Conservation (phyloP, 1,284 basidiomycete genomes). For the Chalciporus sp. region DNA sequence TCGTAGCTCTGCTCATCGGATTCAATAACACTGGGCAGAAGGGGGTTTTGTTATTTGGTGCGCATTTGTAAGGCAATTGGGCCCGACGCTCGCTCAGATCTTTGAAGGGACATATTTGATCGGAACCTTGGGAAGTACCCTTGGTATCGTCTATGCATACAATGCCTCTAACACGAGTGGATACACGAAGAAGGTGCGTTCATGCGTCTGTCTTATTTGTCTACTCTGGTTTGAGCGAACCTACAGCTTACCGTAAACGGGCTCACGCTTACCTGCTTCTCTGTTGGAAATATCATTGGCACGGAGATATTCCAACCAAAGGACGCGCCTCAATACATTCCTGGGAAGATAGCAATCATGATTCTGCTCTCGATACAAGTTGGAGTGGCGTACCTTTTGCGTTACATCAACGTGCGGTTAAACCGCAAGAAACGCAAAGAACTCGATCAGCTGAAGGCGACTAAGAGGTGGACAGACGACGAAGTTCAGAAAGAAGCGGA, state of each 20-base stretch:
- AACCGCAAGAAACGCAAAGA: slow-evolving; percentile 50
- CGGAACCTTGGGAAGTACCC: slow-evolving; percentile 58
- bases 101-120: slow-evolving; percentile 53
- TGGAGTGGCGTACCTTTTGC: slow-evolving; percentile 49
- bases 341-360: slow-evolving; percentile 65
- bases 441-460: slow-evolving; percentile 47
- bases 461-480: slow-evolving; percentile 56
- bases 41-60: slow-evolving; percentile 59
- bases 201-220: background rate
- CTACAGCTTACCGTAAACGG: slow-evolving; percentile 54
- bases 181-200: slow-evolving; percentile 59
- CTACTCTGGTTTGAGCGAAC: background rate
- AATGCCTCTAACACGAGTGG: slow-evolving; percentile 68
- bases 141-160: slow-evolving; percentile 64
- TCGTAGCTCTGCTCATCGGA: slow-evolving; percentile 55
- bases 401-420: slow-evolving; percentile 57
- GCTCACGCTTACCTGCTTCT: slow-evolving; percentile 60
- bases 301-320: slow-evolving; percentile 65
- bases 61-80: slow-evolving; percentile 9
- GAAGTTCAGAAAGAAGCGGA: slow-evolving; percentile 60
- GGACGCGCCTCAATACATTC: slow-evolving; percentile 63
- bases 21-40: slow-evolving; percentile 53
- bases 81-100: background rate
- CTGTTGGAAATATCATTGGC: slow-evolving; percentile 60
- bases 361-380: slow-evolving; percentile 58